Evolutionary conservation across 2,329 filamentous ascomycete genomes (phyloP).

Genomic region (Penicillium vulpinum): DNA sequence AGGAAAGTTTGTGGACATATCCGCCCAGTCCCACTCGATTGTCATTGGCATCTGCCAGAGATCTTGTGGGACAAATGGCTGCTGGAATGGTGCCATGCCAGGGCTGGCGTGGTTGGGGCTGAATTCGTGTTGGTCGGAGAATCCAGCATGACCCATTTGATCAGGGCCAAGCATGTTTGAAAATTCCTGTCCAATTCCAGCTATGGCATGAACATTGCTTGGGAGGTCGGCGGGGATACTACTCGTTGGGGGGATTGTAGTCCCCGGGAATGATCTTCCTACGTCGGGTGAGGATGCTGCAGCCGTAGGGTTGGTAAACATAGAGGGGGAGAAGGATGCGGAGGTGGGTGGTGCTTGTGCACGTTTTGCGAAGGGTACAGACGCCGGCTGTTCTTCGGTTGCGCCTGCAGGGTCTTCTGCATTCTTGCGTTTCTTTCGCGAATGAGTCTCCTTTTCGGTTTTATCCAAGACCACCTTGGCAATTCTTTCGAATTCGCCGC

Average conservation of each 20-base stretch:
- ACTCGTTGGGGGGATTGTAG: conserved; percentile 24
- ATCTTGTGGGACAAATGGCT: conserved; percentile 88
- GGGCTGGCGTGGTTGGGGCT: conserved; percentile 30
- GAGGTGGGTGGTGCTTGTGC: conserved; percentile 20
- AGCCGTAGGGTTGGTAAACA: conserved; percentile 26
- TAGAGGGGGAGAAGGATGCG: conserved; percentile 27
- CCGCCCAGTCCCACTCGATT: conserved; percentile 82
- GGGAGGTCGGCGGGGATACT: conserved; percentile 27
- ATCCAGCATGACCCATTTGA: conserved; percentile 34
- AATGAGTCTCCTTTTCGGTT: conserved; percentile 78
- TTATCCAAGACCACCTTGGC: conserved; percentile 88
- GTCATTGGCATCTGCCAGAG: conserved; percentile 96
- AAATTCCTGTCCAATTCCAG: conserved; percentile 37
- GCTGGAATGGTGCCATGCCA: conserved; percentile 61
- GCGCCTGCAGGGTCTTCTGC: conserved; percentile 43
- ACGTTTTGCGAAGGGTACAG: conserved; percentile 30
- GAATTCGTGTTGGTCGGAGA: conserved; percentile 34
- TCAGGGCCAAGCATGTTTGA: conserved; percentile 40
- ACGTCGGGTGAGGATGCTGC: conserved; percentile 17
- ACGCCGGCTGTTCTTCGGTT: conserved; percentile 17
- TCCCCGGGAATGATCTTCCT: conserved; percentile 26
- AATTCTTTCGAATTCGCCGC: conserved; percentile 94
- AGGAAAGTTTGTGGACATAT: conserved; percentile 43
- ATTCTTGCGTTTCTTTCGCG: conserved; percentile 80
- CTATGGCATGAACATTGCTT: conserved; percentile 29